Evolutionary conservation across 2,329 filamentous ascomycete genomes (phyloP), one percentile per base, ranked within the genome.

Genomic region (Phaeosphaeriaceae sp.): DNA sequence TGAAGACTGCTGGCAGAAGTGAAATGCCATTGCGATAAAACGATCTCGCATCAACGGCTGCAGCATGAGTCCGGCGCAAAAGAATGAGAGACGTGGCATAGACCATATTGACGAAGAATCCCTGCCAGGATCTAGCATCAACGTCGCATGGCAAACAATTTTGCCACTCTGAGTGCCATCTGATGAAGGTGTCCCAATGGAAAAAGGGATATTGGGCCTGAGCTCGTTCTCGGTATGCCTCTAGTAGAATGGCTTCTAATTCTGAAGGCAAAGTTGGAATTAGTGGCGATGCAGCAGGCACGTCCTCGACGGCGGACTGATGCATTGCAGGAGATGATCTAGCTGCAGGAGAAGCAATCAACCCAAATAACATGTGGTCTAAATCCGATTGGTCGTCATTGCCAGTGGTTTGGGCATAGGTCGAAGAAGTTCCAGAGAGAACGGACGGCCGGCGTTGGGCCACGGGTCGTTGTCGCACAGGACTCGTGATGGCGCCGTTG

Each of bases 141-240:
- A 56, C 24, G 35, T 60, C 55, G 15, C 43, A 26, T 7, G 48
- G 42, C 13, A 54, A 51, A 28, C 59, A 65, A 24, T 54, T 49
- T 44, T 57, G 63, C 64, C 64, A 65, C 40, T 62, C 60, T 0
- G 46, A 49, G 22, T 58, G 58, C 64, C 64, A 67, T 22, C 32
- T 42, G 3, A 65, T 46, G 35, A 67, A 65, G 3, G 59, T 50
- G 19, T 65, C 60, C 64, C 64, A 67, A 47, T 65, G 54, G 22
- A 67, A 63, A 46, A 67, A 67, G 3, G 64, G 64, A 44, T 65
- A 67, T 35, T 67, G 64, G 3, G 62, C 54, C 50, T 67, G 64
- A 24, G 64, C 64, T n/a, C 64, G 64, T 19, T 67, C 64, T n/a
- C 62, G 62, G 35, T 67, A 67, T 13, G 62, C 58, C 19, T 65